These are phyloP conservation scores for Flaveria brownii DNA, from an alignment of 129 eudicot species.

Conservation along the genomic window DNA sequence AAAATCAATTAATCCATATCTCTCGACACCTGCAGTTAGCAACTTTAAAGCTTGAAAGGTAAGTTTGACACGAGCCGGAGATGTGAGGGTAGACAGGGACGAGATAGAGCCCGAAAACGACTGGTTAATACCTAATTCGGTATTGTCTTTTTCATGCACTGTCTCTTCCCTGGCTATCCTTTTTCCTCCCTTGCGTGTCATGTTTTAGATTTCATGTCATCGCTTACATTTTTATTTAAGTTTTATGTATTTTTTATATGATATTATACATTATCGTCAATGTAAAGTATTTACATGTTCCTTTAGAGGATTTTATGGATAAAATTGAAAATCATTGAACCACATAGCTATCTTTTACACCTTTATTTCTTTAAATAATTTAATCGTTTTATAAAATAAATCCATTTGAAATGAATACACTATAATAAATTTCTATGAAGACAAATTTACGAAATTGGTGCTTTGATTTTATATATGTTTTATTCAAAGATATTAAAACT, in stretches of 20 bases:
- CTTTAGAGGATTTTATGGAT: neutral
- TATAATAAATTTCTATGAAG: too few relatives aligned
- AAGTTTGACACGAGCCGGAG: slow-evolving; percentile 13
- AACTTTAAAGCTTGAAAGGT: neutral
- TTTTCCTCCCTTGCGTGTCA: too few relatives aligned
- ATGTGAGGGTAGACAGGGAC: slow-evolving; percentile 54
- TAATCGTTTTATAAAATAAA: neutral
- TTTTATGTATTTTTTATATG: neutral
- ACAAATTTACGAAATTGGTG: too few relatives aligned
- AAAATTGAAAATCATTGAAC: neutral
- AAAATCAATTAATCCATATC: neutral
- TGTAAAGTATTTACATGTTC: neutral
- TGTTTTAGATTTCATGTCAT: neutral
- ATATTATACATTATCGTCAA: neutral
- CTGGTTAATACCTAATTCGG: neutral
- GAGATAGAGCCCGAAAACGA: slow-evolving; percentile 86
- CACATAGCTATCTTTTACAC: neutral
- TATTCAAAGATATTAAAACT: too few relatives aligned
- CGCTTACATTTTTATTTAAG: too few relatives aligned
- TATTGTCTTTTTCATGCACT: slow-evolving; percentile 58
- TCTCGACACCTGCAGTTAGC: neutral
- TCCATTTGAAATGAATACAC: too few relatives aligned
- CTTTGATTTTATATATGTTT: too few relatives aligned
- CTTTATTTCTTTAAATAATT: neutral
- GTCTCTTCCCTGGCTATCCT: slow-evolving; percentile 67